Base-by-base conservation (phyloP, 768 basidiomycete genomes). In the Pleurotus sapidus region DNA sequence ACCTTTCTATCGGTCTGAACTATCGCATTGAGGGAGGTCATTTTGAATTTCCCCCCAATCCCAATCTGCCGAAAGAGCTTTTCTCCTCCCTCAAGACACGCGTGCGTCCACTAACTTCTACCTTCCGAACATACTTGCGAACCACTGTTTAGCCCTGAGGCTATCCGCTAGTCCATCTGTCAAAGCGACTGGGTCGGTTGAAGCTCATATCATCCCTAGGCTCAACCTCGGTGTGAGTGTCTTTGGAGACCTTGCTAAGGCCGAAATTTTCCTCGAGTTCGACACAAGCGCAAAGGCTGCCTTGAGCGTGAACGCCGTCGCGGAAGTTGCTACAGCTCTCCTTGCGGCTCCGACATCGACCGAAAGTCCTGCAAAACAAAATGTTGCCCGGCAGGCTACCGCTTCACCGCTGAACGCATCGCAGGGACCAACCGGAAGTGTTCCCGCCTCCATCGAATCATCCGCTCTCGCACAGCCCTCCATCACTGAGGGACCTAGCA, bases 181-280 rank as follows among this genome's bases (percentile, higher is more conserved):
- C n/a, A 68, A 68, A 6, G 72, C 76, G 11, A 74, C 74, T 2
- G 79, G 77, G 11, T 72, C 65, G 2, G 58, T 83, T 24, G 66
- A 70, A 24, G 81, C 75, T 2, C 81, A 84, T 62, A 65, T 84
- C 37, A 81, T 79, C 57, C 83, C 82, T 0, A 67, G 68, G 38
- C 58, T 83, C 48, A 75, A 77, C 54, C 67, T 84, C 53, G 77
- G 78, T 4, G 63, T 84, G 34, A 63, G 66, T 5, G 77, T 77
- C 3, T 67, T 84, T 1, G 72, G 62, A n/a, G n/a, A n/a, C 11
- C 69, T 62, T 8, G 75, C 69, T 3, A 61, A 72, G 5, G 74
- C 78, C 8, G 67, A 64, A 0, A 62, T 83, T 18, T 80, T 76
- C 65, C 61, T 83, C 39, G 70, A 75, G 2, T 62, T 79, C 46